Evolutionary conservation across 78 protist species (phyloP), one percentile per base, ranked within the genome.

Genomic region (Dictyostelium brefeldianum): DNA sequence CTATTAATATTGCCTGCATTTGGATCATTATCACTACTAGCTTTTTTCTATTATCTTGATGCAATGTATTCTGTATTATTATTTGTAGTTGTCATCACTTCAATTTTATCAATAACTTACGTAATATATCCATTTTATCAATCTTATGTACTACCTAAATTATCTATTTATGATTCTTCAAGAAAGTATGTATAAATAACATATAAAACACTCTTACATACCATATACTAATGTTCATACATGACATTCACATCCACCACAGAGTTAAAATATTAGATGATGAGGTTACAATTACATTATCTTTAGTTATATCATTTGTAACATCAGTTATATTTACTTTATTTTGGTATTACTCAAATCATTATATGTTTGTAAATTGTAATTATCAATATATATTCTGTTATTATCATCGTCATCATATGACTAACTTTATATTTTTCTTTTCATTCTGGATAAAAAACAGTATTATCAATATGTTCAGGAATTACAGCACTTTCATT

Each of bases 401-500:
- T n/a, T n/a, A n/a, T n/a, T n/a, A n/a, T n/a, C n/a, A n/a, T n/a
- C n/a, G n/a, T n/a, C n/a, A n/a, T n/a, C n/a, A n/a, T n/a, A n/a
- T n/a, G n/a, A n/a, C n/a, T n/a, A n/a, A n/a, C n/a, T n/a, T n/a
- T n/a, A n/a, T n/a, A n/a, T n/a, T n/a, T n/a, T n/a, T n/a, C n/a
- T n/a, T n/a, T n/a, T n/a, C n/a, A n/a, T n/a, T n/a, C n/a, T n/a
- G n/a, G n/a, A n/a, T n/a, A n/a, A n/a, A n/a, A n/a, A n/a, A n/a
- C 29, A 74, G 81, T 78, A 53, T 29, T 78, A 78, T 78, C 83
- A 5, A 54, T 78, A 53, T 48, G 83, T 31, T 54, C 89, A 25
- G 25, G 54, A 47, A 80, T 80, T 43, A 43, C 77, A 36, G 73
- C 75, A 31, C 77, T 77, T 17, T 77, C 83, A 75, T 85, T 85